Percentiles rank a stretch among this genome's conserved stretches.
phyloP scores from a whole-genome alignment of 352 stramenopile species.

The Globisporangium okanoganense region DNA sequence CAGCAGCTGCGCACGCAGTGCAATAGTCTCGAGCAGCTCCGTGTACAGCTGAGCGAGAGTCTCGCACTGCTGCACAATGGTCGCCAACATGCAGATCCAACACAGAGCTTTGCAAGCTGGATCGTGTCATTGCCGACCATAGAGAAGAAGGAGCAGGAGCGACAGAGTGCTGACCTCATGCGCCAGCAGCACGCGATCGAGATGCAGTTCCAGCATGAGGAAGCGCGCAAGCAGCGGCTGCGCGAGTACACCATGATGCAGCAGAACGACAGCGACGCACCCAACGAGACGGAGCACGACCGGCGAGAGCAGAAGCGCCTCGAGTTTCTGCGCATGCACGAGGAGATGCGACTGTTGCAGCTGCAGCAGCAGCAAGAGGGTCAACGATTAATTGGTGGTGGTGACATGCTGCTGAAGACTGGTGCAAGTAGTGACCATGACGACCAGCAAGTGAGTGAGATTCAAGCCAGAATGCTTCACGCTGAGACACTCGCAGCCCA shows the following conservation, averaged over 20 bases:
- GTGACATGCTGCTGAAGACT: not conserved
- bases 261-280: conserved; percentile 36
- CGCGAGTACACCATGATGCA: conserved; percentile 36
- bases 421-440: not conserved
- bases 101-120: conserved; percentile 47
- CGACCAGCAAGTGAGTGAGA: not conserved
- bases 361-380: conserved; percentile 6
- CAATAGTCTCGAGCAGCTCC: conserved; percentile 25
- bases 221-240: conserved; percentile 31
- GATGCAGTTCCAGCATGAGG: conserved; percentile 38
- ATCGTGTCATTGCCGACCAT: conserved; percentile 53
- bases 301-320: conserved; percentile 16
- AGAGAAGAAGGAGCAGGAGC: conserved; percentile 38
- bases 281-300: conserved; percentile 18
- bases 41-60: conserved; percentile 27
- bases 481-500: conserved; percentile 5
- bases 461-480: conserved; percentile 9
- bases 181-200: conserved; percentile 41
- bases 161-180: conserved; percentile 27
- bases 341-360: conserved; percentile 26
- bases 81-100: conserved; percentile 33
- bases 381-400: not conserved
- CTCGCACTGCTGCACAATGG: conserved; percentile 34
- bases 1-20: conserved; percentile 23
- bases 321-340: conserved; percentile 22